Evolutionary conservation across 2,329 filamentous ascomycete species (phyloP).

Genomic region (Aspergillus phoenicis): DNA sequence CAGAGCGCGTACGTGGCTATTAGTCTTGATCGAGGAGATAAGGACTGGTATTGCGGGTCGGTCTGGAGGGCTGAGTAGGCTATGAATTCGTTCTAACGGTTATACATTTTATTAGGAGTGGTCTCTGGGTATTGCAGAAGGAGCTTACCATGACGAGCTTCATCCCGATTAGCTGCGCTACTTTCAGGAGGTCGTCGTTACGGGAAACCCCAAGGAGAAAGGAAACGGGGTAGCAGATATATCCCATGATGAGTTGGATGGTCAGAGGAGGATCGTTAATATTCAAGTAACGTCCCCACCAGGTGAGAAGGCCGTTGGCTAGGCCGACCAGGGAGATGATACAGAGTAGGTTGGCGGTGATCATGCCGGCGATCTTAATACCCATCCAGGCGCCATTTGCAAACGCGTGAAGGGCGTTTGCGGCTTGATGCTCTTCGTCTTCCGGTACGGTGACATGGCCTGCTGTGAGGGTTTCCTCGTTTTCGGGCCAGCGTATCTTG

Average conservation of each 20-base stretch:
- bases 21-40: slow-evolving; percentile 71
- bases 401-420: slow-evolving; percentile 82
- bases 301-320: slow-evolving; percentile 74
- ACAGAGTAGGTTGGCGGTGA: slow-evolving; percentile 75
- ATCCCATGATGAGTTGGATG: slow-evolving; percentile 74
- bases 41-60: slow-evolving; percentile 54
- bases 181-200: slow-evolving; percentile 64
- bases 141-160: slow-evolving; percentile 73
- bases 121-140: not conserved
- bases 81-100: slow-evolving; percentile 70
- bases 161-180: slow-evolving; percentile 76
- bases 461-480: slow-evolving; percentile 80
- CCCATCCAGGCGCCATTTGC: slow-evolving; percentile 83
- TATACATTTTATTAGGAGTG: not conserved
- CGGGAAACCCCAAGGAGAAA: slow-evolving; percentile 80
- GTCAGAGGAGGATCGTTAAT: slow-evolving; percentile 71
- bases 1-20: slow-evolving; percentile 87
- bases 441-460: slow-evolving; percentile 80
- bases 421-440: slow-evolving; percentile 69
- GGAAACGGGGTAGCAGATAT: slow-evolving; percentile 74
- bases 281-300: slow-evolving; percentile 80
- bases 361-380: slow-evolving; percentile 84
- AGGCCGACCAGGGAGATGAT: slow-evolving; percentile 77
- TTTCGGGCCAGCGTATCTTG: slow-evolving; percentile 87
- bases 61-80: slow-evolving; percentile 65